Evolutionary conservation across 2,329 filamentous ascomycete species (phyloP).

Genomic region (Epichloe gansuensis): DNA sequence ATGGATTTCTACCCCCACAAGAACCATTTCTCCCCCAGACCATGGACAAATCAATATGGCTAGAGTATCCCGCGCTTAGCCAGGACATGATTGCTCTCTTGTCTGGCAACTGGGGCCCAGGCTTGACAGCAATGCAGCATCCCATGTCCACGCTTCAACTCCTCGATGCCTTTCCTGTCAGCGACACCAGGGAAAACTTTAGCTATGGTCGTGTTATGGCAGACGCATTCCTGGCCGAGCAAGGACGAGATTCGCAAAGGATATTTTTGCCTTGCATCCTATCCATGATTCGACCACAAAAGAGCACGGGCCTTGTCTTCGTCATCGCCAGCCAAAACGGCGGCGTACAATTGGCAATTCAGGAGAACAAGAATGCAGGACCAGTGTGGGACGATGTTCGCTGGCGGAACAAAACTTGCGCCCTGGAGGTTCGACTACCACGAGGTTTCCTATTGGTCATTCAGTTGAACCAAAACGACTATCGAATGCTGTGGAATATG

Average conservation of each 20-base stretch:
- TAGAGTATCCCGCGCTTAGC: constrained; percentile 61
- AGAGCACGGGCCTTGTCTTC: constrained; percentile 57
- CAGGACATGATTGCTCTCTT: constrained; percentile 60
- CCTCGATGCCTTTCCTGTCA: constrained; percentile 58
- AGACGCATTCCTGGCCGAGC: constrained; percentile 61
- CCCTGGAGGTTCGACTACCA: constrained; percentile 57
- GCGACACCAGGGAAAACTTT: constrained; percentile 62
- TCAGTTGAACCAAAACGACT: constrained; percentile 64
- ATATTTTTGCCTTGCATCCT: constrained; percentile 62
- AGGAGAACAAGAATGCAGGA: constrained; percentile 52
- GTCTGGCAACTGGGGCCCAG: constrained; percentile 44
- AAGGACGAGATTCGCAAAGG: constrained; percentile 53
- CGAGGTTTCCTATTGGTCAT: constrained; percentile 63
- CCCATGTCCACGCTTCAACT: constrained; percentile 38
- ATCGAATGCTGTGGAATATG: constrained; percentile 65
- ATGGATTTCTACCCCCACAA: constrained; percentile 61
- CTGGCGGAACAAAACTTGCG: constrained; percentile 58
- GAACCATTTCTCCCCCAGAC: constrained; percentile 59
- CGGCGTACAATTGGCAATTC: constrained; percentile 61
- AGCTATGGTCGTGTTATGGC: constrained; percentile 69
- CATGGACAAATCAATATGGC: constrained; percentile 71
- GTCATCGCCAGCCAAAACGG: constrained; percentile 70
- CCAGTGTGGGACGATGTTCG: constrained; percentile 71
- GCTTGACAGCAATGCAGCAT: constrained; percentile 34
- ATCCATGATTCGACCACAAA: constrained; percentile 58